A percentile compares a stretch with the other conserved stretches of the same genome.
These are phyloP conservation scores for Fonsecaea erecta DNA, from an alignment of 2,329 filamentous ascomycete species.

Conservation along the genomic window DNA sequence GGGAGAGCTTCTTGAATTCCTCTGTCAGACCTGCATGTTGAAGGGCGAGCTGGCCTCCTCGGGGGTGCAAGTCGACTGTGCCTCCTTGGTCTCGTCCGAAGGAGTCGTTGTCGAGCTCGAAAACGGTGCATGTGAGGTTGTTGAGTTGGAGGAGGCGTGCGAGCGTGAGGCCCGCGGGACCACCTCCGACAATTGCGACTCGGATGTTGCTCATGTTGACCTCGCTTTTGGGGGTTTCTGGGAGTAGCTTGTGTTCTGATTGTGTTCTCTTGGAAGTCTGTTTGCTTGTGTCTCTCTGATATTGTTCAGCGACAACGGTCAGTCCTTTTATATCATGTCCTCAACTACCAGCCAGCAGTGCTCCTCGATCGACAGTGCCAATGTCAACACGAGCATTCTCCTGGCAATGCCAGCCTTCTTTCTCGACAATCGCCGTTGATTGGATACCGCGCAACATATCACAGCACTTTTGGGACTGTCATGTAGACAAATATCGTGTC, in stretches of 20 bases:
- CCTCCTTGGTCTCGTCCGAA: constrained; percentile 57
- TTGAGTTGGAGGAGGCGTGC: constrained; percentile 58
- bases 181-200: constrained; percentile 57
- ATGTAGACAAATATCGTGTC: background rate
- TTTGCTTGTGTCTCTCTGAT: background rate
- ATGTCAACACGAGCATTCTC: background rate
- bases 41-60: constrained; percentile 58
- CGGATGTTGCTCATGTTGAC: constrained; percentile 31
- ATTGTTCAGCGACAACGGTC: background rate
- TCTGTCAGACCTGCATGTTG: constrained; percentile 57
- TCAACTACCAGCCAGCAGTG: background rate
- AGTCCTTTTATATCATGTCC: background rate
- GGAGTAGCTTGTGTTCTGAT: background rate
- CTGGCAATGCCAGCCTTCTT: background rate
- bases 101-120: constrained; percentile 51
- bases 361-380: background rate
- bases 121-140: constrained; percentile 55
- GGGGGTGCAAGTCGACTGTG: constrained; percentile 59
- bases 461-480: background rate
- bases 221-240: background rate
- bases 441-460: background rate
- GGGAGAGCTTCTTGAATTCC: constrained; percentile 56
- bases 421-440: background rate
- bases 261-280: background rate
- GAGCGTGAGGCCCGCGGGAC: constrained; percentile 57